These are phyloP conservation scores for Tilletia setariae DNA, from an alignment of 1,284 basidiomycete species.

Conservation along the genomic window DNA sequence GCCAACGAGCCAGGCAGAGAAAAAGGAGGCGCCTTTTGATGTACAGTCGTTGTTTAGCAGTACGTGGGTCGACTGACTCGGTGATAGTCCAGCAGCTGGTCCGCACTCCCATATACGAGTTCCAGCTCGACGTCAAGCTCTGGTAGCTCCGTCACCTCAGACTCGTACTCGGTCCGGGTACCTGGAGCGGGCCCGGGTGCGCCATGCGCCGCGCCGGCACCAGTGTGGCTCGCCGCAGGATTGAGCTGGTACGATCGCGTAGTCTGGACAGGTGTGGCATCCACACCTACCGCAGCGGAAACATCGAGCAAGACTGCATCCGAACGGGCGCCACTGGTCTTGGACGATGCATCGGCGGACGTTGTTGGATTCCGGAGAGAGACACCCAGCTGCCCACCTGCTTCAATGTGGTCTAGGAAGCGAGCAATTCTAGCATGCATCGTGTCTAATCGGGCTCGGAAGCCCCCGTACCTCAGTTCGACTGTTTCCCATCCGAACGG, in stretches of 20 bases:
- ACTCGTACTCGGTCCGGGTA: slow-evolving; percentile 22
- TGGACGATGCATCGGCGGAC: neutral
- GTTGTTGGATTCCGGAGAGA: slow-evolving; percentile 14
- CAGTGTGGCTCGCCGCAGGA: neutral
- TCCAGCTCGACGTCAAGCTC: slow-evolving; percentile 38
- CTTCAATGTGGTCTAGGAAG: slow-evolving; percentile 29
- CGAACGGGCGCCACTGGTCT: neutral
- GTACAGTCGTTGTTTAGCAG: slow-evolving; percentile 22
- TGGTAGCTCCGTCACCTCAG: slow-evolving; percentile 29
- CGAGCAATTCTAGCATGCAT: slow-evolving; percentile 38
- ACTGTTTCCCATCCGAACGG: slow-evolving; percentile 54
- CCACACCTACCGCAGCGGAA: slow-evolving; percentile 8
- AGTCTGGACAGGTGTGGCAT: neutral
- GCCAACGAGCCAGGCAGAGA: too few species aligned
- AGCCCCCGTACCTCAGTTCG: slow-evolving; percentile 55
- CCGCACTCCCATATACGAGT: slow-evolving; percentile 39
- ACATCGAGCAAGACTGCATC: slow-evolving; percentile 18
- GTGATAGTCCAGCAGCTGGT: slow-evolving; percentile 46
- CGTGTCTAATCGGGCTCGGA: slow-evolving; percentile 51
- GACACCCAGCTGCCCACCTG: slow-evolving; percentile 21
- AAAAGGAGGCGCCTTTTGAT: too few species aligned
- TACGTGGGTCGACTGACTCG: slow-evolving; percentile 42
- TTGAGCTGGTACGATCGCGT: neutral
- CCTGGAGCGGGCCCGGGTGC: slow-evolving; percentile 23
- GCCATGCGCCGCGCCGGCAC: neutral